Conservation (phyloP, 306 rosid species). For the Herpetospermum pedunculosum region DNA sequence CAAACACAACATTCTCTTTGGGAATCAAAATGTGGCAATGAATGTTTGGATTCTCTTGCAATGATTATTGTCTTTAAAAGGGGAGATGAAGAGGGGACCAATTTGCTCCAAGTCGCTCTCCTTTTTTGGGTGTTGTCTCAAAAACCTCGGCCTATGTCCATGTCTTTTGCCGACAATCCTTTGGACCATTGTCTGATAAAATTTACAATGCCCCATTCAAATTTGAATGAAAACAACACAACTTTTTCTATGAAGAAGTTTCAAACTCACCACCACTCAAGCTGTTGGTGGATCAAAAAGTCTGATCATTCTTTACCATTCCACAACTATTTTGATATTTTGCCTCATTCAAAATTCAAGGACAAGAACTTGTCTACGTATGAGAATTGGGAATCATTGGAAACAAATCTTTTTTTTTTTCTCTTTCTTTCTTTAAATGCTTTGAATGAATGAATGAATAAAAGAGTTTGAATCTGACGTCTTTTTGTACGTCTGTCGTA, state of each 20-base stretch:
- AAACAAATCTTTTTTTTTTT: constrained; percentile 17
- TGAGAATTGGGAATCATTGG: constrained; percentile 14
- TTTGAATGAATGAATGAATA: no score
- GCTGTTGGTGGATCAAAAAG: constrained; percentile 50
- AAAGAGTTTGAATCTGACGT: constrained; percentile 18
- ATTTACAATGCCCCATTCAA: constrained; percentile 9
- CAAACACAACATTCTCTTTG: constrained; percentile 35
- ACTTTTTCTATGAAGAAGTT: constrained; percentile 15
- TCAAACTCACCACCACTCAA: constrained; percentile 33
- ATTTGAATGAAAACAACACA: constrained; percentile 35
- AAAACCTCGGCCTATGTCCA: constrained; percentile 40
- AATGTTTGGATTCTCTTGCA: constrained; percentile 49
- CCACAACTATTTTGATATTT: constrained; percentile 28
- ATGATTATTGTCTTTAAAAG: constrained; percentile 38
- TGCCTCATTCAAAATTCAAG: constrained; percentile 9
- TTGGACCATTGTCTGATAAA: constrained; percentile 54
- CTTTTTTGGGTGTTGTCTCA: constrained; percentile 54
- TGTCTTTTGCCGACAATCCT: constrained; percentile 58
- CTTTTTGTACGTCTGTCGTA: constrained; percentile 26
- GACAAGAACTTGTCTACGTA: constrained; percentile 21
- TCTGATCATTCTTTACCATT: constrained; percentile 36
- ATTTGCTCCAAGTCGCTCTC: constrained; percentile 56
- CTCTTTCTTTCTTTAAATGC: neutral
- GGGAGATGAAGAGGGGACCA: constrained; percentile 67
- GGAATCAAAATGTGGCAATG: constrained; percentile 38